phyloP scores from a whole-genome alignment of 1,284 basidiomycete species.

The Ustilago loliicola region DNA sequence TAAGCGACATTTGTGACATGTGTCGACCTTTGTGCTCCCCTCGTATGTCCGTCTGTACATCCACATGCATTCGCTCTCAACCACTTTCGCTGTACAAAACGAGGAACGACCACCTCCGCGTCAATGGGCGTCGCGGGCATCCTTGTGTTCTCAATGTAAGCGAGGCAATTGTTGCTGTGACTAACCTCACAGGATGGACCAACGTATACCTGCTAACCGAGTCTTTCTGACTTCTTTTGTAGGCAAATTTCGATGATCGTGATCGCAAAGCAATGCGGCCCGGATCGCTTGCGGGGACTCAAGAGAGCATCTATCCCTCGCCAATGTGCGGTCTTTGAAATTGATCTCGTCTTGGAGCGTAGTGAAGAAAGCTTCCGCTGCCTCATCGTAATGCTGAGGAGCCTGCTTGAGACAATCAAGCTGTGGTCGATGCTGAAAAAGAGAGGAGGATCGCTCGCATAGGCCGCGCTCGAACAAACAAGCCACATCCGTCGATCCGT shows the following conservation, averaged over 20 bases:
- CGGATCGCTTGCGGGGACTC: slow-evolving; percentile 8
- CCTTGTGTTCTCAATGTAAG: background rate
- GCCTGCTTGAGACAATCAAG: background rate
- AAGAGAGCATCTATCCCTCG: slow-evolving; percentile 14
- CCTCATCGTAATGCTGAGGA: background rate
- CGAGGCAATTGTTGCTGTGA: background rate
- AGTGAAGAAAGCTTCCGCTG: background rate
- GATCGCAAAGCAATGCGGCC: background rate
- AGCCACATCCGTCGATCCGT: slow-evolving; percentile 15
- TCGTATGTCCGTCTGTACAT: background rate
- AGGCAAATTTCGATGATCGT: background rate
- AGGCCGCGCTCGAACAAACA: slow-evolving; percentile 13
- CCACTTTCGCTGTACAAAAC: background rate
- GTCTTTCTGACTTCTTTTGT: background rate
- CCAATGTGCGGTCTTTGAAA: slow-evolving; percentile 1
- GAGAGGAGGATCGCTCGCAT: background rate
- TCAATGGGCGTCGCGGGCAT: background rate
- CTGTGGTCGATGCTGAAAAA: background rate
- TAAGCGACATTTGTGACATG: slow-evolving; percentile 22
- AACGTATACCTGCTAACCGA: background rate
- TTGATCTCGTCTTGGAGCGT: background rate
- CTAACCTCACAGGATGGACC: slow-evolving; percentile 1
- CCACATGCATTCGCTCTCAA: background rate
- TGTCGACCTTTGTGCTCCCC: slow-evolving; percentile 13
- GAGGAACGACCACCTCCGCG: background rate